phyloP scores from a whole-genome alignment of 768 basidiomycete species.

The Lanmaoa rubissima region DNA sequence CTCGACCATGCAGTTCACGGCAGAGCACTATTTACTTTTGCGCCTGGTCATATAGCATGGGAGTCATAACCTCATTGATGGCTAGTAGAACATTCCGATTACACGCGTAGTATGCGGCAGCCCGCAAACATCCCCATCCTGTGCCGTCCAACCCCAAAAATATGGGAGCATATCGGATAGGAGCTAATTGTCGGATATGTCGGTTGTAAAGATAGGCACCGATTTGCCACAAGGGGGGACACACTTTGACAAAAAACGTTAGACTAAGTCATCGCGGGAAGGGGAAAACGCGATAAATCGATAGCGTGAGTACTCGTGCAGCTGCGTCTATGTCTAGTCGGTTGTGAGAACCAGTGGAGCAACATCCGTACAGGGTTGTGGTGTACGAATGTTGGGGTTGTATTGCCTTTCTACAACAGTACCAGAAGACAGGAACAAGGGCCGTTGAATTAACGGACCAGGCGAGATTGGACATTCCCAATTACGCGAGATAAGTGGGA shows the following conservation, averaged over 20 bases:
- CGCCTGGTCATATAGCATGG: conserved; percentile 24
- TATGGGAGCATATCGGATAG: conserved; percentile 14
- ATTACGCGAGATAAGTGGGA: conserved; percentile 22
- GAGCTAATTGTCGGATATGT: conserved; percentile 19
- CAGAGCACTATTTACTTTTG: conserved; percentile 14
- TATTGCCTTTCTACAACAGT: conserved; percentile 8
- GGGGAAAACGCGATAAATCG: conserved; percentile 4
- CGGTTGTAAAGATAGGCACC: conserved; percentile 22
- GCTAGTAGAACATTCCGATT: conserved; percentile 14
- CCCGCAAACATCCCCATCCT: conserved; percentile 7
- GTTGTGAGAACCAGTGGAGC: conserved; percentile 17
- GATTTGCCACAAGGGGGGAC: conserved; percentile 11
- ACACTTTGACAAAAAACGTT: conserved; percentile 11
- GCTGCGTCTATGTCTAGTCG: not conserved
- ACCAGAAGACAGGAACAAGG: conserved; percentile 1
- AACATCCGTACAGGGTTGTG: conserved; percentile 3
- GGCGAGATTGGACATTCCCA: conserved; percentile 12
- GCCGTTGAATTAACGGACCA: conserved; percentile 15
- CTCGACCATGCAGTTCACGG: conserved; percentile 21
- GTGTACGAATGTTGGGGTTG: conserved; percentile 3
- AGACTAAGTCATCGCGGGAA: conserved; percentile 21
- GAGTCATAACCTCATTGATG: conserved; percentile 21
- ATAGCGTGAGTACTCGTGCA: conserved; percentile 10
- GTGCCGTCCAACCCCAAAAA: not conserved
- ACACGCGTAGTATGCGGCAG: conserved; percentile 17